phyloP scores from a whole-genome alignment of 257 asterid species.

The Nicotiana obtusifolia region DNA sequence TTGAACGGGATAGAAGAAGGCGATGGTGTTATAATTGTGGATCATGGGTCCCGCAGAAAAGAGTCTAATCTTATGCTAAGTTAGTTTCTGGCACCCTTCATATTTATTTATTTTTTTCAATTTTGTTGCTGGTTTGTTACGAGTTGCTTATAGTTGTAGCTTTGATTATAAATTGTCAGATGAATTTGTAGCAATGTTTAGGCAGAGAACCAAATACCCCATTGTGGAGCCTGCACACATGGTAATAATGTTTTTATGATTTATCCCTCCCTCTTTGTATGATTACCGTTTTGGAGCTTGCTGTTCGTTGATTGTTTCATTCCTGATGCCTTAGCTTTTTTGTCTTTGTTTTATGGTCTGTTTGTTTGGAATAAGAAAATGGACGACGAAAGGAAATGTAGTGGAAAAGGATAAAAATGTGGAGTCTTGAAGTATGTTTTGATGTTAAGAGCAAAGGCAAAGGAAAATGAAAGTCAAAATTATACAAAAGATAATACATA shows the following conservation, averaged over 20 bases:
- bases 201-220: slow-evolving; percentile 61
- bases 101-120: neutral
- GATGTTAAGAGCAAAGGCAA: neutral
- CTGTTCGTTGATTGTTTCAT: neutral
- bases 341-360: neutral
- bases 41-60: slow-evolving; percentile 90
- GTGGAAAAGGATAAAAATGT: neutral
- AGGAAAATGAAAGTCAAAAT: neutral
- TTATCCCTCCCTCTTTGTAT: neutral
- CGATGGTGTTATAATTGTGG: slow-evolving; percentile 85
- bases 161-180: slow-evolving; percentile 33
- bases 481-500: neutral
- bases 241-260: slow-evolving; percentile 34
- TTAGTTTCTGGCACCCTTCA: slow-evolving; percentile 25
- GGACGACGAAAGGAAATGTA: neutral
- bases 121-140: neutral
- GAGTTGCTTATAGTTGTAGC: neutral
- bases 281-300: neutral
- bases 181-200: slow-evolving; percentile 81
- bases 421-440: neutral
- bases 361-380: neutral
- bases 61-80: slow-evolving; percentile 93
- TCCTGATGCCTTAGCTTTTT: neutral
- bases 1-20: slow-evolving; percentile 42
- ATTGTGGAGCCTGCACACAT: slow-evolving; percentile 98